Base-by-base conservation (phyloP, 2,329 filamentous ascomycete genomes). In the Neofusicoccum kwambonambiense region DNA sequence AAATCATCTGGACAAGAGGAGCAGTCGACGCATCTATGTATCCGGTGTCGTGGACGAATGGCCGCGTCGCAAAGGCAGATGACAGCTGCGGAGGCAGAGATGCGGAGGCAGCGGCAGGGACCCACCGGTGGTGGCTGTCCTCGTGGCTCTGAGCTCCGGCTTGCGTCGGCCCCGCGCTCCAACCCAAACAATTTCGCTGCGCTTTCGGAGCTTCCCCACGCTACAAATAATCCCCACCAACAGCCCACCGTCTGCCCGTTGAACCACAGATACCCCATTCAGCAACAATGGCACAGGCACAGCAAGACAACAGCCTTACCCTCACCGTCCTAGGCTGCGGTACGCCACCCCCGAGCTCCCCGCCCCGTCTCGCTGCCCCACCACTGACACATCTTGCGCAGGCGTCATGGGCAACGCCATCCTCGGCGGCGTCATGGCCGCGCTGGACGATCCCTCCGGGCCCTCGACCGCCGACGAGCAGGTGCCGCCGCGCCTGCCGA, bases 321-420 rank as follows among this genome's bases (percentile, higher is more conserved):
- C 84, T 96, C 80, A 87, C 91, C 67, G 87, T 95, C 67, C 83
- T 96, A 65, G 92, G 92, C 72, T 95, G 91, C 77, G 92, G 91
- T 90, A 84, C 74, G 86, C 80, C 3, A 34, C 54, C 34, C 7
- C n/a, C 11, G 22, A 8, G 7, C 3, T 11, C 17, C 51, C 37
- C 19, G 44, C n/a, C 39, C 47, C 27, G 27, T 31, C 4, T 7
- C 27, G 11, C 17, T 42, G 19, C 34, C 19, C n/a, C 15, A 12
- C 44, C 31, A 17, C 51, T 64, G 35, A 65, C 52, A 41, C 62
- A 7, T 37, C 12, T 27, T 12, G 27, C 34, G 66, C 70, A 93
- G 90, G 91, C 69, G 93, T 89, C 62, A 91, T 96, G 87, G 92
- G 92, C 66, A 91, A 91, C 67, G 91, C 91, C 65, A 93, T 96